These are phyloP conservation scores for Ascochyta rabiei DNA, from an alignment of 2,329 filamentous ascomycete genomes.

Conservation along the genomic window DNA sequence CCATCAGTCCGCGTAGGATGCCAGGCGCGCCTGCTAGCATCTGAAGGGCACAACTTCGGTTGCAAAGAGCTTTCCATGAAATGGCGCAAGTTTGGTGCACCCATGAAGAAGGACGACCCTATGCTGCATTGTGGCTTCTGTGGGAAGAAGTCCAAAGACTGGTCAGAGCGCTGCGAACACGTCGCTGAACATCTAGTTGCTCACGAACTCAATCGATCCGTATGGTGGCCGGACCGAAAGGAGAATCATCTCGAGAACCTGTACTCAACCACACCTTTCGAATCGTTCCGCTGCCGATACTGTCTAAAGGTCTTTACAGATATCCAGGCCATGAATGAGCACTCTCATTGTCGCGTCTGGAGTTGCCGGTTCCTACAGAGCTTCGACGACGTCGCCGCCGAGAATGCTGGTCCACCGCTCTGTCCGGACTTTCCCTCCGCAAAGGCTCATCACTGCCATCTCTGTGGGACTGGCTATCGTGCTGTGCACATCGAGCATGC, in stretches of 20 bases:
- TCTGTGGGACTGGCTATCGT: slow-evolving; percentile 43
- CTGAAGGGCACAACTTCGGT: slow-evolving; percentile 41
- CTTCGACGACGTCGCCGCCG: slow-evolving; percentile 43
- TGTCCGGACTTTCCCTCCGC: slow-evolving; percentile 42
- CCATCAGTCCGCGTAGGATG: slow-evolving; percentile 42
- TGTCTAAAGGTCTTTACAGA: slow-evolving; percentile 43
- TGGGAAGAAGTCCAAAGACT: slow-evolving; percentile 39
- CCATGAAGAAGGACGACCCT: slow-evolving; percentile 43
- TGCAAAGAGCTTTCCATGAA: slow-evolving; percentile 46
- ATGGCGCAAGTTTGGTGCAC: slow-evolving; percentile 44
- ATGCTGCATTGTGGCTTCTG: slow-evolving; percentile 47
- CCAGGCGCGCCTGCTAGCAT: slow-evolving; percentile 36
- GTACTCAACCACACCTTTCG: slow-evolving; percentile 34
- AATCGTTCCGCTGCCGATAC: slow-evolving; percentile 44
- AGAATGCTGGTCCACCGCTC: slow-evolving; percentile 40
- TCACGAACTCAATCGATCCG: slow-evolving; percentile 35
- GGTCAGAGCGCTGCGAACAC: slow-evolving; percentile 42
- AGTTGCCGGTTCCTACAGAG: slow-evolving; percentile 43
- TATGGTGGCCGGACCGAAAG: slow-evolving; percentile 42
- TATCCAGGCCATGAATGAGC: slow-evolving; percentile 38
- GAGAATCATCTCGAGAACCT: slow-evolving; percentile 44
- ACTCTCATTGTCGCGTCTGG: slow-evolving; percentile 44
- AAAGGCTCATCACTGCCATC: slow-evolving; percentile 45
- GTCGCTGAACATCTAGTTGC: slow-evolving; percentile 41
- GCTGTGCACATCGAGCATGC: slow-evolving; percentile 43